Evolutionary conservation across 345 rosid species (phyloP).

Genomic region (Salix koriyanagi): DNA sequence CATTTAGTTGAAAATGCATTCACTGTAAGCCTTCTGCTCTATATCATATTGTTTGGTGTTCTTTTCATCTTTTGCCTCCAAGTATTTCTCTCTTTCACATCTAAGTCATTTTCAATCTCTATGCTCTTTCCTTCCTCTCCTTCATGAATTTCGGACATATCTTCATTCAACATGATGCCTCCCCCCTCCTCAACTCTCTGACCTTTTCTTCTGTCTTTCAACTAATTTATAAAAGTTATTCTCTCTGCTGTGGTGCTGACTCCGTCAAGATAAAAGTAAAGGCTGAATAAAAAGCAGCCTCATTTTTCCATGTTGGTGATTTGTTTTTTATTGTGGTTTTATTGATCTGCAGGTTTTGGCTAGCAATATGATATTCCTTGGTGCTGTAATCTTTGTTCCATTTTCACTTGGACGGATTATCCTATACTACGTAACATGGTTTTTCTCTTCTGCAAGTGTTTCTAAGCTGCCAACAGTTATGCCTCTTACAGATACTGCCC

Average conservation of each 20-base stretch:
- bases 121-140: neutral
- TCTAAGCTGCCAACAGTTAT: constrained; percentile 57
- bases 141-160: neutral
- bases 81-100: neutral
- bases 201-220: neutral
- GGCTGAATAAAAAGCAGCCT: neutral
- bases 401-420: constrained; percentile 83
- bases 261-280: neutral
- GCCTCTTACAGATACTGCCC: constrained; percentile 64
- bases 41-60: neutral
- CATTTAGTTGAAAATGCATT: constrained; percentile 99
- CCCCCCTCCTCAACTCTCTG: neutral
- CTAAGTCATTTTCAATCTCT: neutral
- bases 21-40: constrained; percentile 56
- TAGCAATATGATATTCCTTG: constrained; percentile 99
- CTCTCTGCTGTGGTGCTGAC: neutral
- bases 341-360: constrained; percentile 75
- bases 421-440: constrained; percentile 66
- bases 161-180: too few relatives aligned
- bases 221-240: neutral
- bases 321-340: constrained; percentile 6
- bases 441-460: constrained; percentile 75
- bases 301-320: neutral
- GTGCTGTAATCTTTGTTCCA: constrained; percentile 87
- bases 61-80: neutral